Base-by-base conservation (phyloP, 2,329 filamentous ascomycete species). In the Tolypocladium nubicola region DNA sequence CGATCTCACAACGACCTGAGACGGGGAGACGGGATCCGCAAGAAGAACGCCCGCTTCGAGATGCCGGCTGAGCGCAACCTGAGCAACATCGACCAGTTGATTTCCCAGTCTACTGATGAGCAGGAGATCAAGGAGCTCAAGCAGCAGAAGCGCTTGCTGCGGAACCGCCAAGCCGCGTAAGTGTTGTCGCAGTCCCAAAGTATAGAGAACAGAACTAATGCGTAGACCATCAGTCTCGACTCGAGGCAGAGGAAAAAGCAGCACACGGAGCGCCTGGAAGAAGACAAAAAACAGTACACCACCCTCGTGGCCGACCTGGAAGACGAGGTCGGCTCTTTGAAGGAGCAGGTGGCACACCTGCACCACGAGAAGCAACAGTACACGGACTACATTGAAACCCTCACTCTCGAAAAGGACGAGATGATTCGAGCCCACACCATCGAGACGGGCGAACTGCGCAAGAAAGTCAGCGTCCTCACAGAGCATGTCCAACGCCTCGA, bases 21-120 rank as follows among this genome's bases (percentile, higher is more conserved):
- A 61, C 83, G 89, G 64, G 85, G 90, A 57, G 91, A 95, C 65
- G 90, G 94, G 60, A 95, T 97, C 73, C 85, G 94, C 67, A 99
- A 99, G 85, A 97, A 97, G 87, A 99, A 97, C 69, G 91, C 92
- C 63, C 88, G 93, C 64, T 97, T 97, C 73, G 93, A 97, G 68
- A 99, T 99, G 64, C 94, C 94, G 11, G 86, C 89, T 50, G 94
- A 97, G 75, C 85, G 92, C 61, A 97, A 92, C 68, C 83, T 99
- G 65, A 86, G 83, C 78, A 97, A 95, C 75, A 97, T 99, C 74
- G 94, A 99, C 72, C 82, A 90, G 60, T 81, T 97, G 68, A 97
- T 99, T 73, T 81, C 87, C 56, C 86, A 90, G 73, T 93, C 90
- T 40, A 90, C 84, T 57, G 88, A 95, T 71, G 93, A 97, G 68